phyloP scores from a whole-genome alignment of 2,329 filamentous ascomycete genomes.

The Myriosclerotinia curreyana region DNA sequence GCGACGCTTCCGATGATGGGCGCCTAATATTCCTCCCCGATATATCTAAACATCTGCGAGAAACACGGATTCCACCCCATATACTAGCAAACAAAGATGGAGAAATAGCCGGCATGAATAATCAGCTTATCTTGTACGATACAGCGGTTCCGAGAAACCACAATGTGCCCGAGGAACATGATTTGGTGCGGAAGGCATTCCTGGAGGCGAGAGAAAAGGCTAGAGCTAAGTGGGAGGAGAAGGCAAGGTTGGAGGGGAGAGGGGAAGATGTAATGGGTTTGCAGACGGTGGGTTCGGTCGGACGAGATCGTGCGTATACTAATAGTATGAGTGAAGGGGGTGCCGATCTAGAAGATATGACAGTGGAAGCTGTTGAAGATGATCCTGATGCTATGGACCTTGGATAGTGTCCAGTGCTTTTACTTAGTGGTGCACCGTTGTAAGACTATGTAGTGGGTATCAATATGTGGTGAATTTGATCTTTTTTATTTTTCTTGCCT shows the following conservation, averaged over 20 bases:
- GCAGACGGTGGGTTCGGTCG: conserved; percentile 25
- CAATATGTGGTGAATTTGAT: conserved; percentile 9
- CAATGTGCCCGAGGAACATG: conserved; percentile 68
- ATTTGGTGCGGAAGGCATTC: conserved; percentile 79
- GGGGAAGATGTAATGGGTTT: conserved; percentile 32
- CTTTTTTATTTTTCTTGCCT: conserved; percentile 26
- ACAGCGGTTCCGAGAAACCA: conserved; percentile 65
- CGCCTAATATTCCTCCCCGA: conserved; percentile 78
- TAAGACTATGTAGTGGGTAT: conserved; percentile 10
- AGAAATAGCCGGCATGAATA: conserved; percentile 52
- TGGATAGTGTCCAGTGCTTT: conserved; percentile 38
- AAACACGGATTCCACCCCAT: conserved; percentile 60
- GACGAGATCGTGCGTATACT: conserved; percentile 26
- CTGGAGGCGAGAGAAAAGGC: conserved; percentile 71
- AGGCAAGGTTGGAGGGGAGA: conserved; percentile 40
- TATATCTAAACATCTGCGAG: conserved; percentile 75
- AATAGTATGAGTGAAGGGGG: conserved; percentile 8
- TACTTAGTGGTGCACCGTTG: not conserved
- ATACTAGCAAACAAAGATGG: conserved; percentile 58
- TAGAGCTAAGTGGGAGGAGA: conserved; percentile 55
- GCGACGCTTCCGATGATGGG: conserved; percentile 55
- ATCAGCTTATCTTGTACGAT: conserved; percentile 79
- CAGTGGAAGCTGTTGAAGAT: conserved; percentile 38
- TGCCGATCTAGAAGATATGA: conserved; percentile 21
- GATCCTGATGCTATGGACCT: conserved; percentile 68